Conservation (phyloP, 179 eudicot genomes). For the Spergularia azorica region DNA sequence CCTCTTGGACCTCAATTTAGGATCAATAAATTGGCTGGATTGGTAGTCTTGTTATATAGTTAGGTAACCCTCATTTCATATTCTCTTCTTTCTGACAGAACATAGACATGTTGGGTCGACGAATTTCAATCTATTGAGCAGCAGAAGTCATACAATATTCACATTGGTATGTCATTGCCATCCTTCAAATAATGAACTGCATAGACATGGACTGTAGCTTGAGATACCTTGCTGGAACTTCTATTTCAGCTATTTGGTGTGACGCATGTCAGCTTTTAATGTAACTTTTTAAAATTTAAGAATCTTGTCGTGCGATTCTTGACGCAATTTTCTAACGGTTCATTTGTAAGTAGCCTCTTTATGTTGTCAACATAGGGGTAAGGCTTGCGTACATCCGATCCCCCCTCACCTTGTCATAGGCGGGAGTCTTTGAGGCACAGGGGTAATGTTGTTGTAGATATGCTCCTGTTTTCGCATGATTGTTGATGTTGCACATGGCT, state of each 20-base stretch:
- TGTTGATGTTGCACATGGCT: neutral
- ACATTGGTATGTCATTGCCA: constrained; percentile 68
- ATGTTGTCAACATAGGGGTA: too few species aligned
- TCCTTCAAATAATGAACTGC: neutral
- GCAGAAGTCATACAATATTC: constrained; percentile 99
- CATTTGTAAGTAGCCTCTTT: too few species aligned
- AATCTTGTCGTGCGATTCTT: too few species aligned
- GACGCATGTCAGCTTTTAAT: neutral
- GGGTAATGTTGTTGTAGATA: too few species aligned
- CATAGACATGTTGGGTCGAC: constrained; percentile 99
- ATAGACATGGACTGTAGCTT: neutral
- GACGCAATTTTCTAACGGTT: too few species aligned
- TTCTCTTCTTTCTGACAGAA: constrained; percentile 56
- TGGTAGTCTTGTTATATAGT: constrained; percentile 2
- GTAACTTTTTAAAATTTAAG: too few species aligned
- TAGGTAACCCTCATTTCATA: neutral
- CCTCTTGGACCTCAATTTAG: neutral
- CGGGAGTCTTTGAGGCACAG: too few species aligned
- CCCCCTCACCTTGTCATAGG: too few species aligned
- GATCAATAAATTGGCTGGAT: neutral
- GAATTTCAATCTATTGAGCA: constrained; percentile 95
- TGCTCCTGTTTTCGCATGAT: neutral
- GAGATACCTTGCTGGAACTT: neutral
- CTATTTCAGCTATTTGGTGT: neutral
- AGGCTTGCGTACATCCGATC: too few species aligned